Percentiles rank a stretch among this genome's conserved stretches.
phyloP scores from a whole-genome alignment of 805 yeast genomes.

The Henningerozyma blattae region DNA sequence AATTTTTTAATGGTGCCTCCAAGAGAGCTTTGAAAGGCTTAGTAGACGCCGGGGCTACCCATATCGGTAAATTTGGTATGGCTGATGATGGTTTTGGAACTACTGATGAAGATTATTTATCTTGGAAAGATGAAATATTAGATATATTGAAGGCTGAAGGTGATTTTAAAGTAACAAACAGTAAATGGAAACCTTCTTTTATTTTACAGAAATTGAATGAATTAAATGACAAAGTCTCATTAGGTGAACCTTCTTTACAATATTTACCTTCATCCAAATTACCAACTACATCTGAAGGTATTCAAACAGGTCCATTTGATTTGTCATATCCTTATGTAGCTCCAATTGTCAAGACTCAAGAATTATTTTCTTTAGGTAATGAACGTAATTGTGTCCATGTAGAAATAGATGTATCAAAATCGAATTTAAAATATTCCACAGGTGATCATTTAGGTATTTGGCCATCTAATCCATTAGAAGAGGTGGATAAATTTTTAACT shows the following conservation, averaged over 20 bases:
- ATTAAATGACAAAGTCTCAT: slow-evolving; percentile 34
- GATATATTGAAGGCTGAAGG: slow-evolving; percentile 52
- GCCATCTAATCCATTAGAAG: slow-evolving; percentile 80
- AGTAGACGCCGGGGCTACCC: slow-evolving; percentile 54
- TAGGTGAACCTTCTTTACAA: slow-evolving; percentile 73
- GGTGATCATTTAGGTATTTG: slow-evolving; percentile 95
- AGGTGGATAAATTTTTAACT: slow-evolving; percentile 50
- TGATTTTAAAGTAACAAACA: slow-evolving; percentile 60
- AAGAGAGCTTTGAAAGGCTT: slow-evolving; percentile 42
- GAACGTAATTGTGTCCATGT: slow-evolving; percentile 79
- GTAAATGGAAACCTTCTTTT: slow-evolving; percentile 62
- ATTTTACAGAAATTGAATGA: slow-evolving; percentile 29
- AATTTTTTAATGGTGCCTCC: slow-evolving; percentile 78
- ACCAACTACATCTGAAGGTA: slow-evolving; percentile 25
- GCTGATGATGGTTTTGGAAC: slow-evolving; percentile 96
- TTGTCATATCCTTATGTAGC: slow-evolving; percentile 77
- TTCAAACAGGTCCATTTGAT: slow-evolving; percentile 62
- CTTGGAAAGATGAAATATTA: slow-evolving; percentile 80
- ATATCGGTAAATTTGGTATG: slow-evolving; percentile 68
- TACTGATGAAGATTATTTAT: slow-evolving; percentile 85
- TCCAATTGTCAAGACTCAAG: slow-evolving; percentile 45
- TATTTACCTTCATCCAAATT: slow-evolving; percentile 31
- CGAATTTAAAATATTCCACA: slow-evolving; percentile 75
- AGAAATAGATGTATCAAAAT: slow-evolving; percentile 69
- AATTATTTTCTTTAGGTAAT: slow-evolving; percentile 47